phyloP scores from a whole-genome alignment of 169 alveolate genomes.

The Plasmodium malariae region DNA sequence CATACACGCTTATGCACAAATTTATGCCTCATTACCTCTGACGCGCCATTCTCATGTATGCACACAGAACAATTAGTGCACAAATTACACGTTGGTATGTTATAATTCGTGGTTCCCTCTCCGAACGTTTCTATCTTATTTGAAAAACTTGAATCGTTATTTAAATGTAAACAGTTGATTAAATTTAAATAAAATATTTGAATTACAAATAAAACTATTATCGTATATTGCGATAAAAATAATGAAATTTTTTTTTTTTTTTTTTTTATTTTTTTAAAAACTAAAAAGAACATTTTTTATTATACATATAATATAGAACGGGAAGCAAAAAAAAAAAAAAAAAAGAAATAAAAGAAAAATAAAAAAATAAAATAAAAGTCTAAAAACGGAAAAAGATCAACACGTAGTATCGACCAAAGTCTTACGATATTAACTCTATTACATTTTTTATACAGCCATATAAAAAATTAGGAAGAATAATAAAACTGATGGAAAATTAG shows the following conservation, averaged over 20 bases:
- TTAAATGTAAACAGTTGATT: neutral
- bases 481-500: no score
- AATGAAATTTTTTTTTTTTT: conserved; percentile 4
- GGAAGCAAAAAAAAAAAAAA: neutral
- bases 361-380: no score
- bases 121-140: neutral
- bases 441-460: neutral
- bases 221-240: conserved; percentile 8
- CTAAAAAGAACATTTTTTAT: conserved; percentile 21
- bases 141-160: neutral
- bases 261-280: conserved; percentile 29
- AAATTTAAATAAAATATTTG: conserved; percentile 7
- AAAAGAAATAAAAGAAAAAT: neutral
- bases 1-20: neutral
- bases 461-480: no score
- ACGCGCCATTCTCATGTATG: conserved; percentile 42
- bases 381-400: no score
- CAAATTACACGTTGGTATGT: conserved; percentile 25
- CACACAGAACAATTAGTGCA: conserved; percentile 39
- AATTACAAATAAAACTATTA: conserved; percentile 19
- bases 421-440: no score
- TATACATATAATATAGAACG: neutral
- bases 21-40: conserved; percentile 13
- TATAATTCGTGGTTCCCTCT: neutral
- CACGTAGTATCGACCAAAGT: no score